Evolutionary conservation across 1,284 basidiomycete genomes (phyloP).

Genomic region (Ceratobasidium sp.): DNA sequence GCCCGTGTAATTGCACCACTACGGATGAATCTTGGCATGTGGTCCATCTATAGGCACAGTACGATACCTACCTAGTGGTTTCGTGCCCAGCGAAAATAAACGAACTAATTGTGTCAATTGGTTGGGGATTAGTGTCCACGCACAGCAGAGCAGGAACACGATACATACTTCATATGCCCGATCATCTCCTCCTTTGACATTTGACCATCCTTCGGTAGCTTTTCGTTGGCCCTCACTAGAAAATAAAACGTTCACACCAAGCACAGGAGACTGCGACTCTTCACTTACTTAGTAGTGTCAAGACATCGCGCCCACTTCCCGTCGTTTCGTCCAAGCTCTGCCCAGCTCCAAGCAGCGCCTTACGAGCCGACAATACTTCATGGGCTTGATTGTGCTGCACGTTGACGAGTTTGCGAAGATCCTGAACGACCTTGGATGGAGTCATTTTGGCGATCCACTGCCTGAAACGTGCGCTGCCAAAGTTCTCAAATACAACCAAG

Average conservation of each 20-base stretch:
- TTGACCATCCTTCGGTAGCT: conserved; percentile 48
- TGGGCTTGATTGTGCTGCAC: conserved; percentile 10
- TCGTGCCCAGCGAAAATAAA: conserved; percentile 55
- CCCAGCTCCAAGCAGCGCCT: conserved; percentile 1
- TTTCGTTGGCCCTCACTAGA: conserved; percentile 21
- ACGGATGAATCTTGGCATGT: neutral
- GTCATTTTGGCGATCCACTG: neutral
- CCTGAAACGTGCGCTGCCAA: conserved; percentile 17
- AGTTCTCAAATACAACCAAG: neutral
- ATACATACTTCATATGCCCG: conserved; percentile 27
- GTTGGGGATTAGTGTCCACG: neutral
- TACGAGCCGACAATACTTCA: conserved; percentile 7
- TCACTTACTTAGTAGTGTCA: conserved; percentile 24
- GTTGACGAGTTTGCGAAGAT: neutral
- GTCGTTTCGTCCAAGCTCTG: neutral
- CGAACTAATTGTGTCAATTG: neutral
- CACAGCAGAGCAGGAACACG: neutral
- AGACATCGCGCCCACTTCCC: conserved; percentile 14
- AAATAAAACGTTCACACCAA: neutral
- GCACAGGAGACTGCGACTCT: neutral
- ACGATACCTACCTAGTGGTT: conserved; percentile 17
- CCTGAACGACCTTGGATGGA: neutral
- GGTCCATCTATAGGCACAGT: neutral
- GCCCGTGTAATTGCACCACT: conserved; percentile 63
- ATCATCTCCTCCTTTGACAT: conserved; percentile 52